Evolutionary conservation across 2,329 filamentous ascomycete genomes (phyloP), one percentile per base, ranked within the genome.

Genomic region (Ophiognomonia clavigignenti-juglandacearum): DNA sequence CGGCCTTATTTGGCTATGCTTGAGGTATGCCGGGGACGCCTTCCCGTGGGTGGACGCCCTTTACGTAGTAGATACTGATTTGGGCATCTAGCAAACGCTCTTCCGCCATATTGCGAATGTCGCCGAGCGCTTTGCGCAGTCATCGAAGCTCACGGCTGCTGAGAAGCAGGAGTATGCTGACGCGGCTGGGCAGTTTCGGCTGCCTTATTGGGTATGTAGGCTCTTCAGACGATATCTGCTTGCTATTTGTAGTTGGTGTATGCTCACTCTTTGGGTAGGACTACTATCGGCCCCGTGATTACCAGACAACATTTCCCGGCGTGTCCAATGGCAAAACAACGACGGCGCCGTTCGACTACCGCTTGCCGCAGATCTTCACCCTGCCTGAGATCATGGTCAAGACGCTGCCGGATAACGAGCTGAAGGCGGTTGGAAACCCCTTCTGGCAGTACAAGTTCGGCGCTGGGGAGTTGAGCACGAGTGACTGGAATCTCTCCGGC

Each of bases 361-460:
- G 16, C 16, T n/a, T 18, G n/a, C 34, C 10, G 18, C 34, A 36
- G 34, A 36, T 36, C n/a, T 36, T 36, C 34, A 36, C 34, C n/a
- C 18, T 36, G 34, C 34, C 34, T 7, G 34, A 36, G 34, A n/a
- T 36, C 6, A 36, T 36, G 34, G 34, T 36, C 16, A 36, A 36
- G 34, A 19, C 34, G n/a, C 34, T 36, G 10, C 34, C 34, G 16
- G 34, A 36, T 11, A 36, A 36, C 18, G 34, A 19, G 34, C n/a
- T 36, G n/a, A 36, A 36, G n/a, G 34, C 34, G 8, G 34, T 36
- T 5, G 10, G 6, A 7, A 36, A 36, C n/a, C 34, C 34, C 8
- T 36, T 36, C n/a, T 36, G 34, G 34, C 34, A 36, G 34, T 36
- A 36, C 34, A 36, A 36, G 18, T 36, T 36, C n/a, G n/a, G n/a